Percentiles rank a stretch among this genome's conserved stretches.
Evolutionary conservation across 2,329 filamentous ascomycete genomes (phyloP).

Genomic region (Sarocladiaceae sp.): DNA sequence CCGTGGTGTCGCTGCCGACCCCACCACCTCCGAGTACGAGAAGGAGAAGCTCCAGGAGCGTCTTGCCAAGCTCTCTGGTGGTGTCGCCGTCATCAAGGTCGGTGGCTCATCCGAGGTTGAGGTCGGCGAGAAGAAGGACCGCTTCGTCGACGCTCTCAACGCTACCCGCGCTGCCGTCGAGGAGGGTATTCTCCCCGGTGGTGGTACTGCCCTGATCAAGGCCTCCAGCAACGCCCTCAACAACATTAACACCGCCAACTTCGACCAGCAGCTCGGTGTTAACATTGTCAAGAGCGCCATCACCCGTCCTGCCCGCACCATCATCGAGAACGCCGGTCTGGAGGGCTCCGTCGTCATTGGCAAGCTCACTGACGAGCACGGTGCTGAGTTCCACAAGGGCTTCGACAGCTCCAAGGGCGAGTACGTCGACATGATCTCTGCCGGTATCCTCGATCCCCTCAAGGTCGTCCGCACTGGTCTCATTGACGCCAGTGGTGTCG

Average conservation of each 20-base stretch:
- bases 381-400: conserved; percentile 92
- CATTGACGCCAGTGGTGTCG: conserved; percentile 91
- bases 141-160: conserved; percentile 97
- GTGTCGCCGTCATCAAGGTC: conserved; percentile 99
- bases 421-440: conserved; percentile 97
- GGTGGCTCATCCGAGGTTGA: conserved; percentile 97
- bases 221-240: conserved; percentile 84
- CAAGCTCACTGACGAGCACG: conserved; percentile 95
- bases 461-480: conserved; percentile 98
- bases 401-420: conserved; percentile 96
- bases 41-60: conserved; percentile 99
- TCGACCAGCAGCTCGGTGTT: conserved; percentile 98
- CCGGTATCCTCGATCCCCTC: conserved; percentile 97
- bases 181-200: conserved; percentile 97
- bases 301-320: conserved; percentile 87
- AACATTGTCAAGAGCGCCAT: conserved; percentile 98
- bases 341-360: conserved; percentile 96
- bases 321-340: conserved; percentile 95
- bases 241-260: conserved; percentile 85
- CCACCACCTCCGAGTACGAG: conserved; percentile 96
- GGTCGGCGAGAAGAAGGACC: conserved; percentile 99
- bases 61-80: conserved; percentile 97
- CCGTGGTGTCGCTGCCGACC: conserved; percentile 91
- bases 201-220: conserved; percentile 97
- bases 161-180: conserved; percentile 97